Evolutionary conservation across 2,329 filamentous ascomycete genomes (phyloP), one percentile per base, ranked within the genome.

Genomic region (Pseudogymnoascus sp.): DNA sequence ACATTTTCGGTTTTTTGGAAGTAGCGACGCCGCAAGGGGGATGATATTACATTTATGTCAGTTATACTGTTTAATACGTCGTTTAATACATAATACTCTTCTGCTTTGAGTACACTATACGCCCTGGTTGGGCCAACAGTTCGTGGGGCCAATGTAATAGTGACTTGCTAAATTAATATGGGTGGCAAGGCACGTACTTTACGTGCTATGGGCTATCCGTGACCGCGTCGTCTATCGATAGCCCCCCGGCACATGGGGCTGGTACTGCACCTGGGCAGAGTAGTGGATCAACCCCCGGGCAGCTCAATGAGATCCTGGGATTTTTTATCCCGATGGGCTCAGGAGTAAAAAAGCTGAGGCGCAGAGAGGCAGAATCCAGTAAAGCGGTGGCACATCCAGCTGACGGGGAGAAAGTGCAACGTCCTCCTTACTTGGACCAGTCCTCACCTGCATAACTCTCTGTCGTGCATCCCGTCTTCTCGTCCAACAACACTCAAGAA

Each of bases 311-410:
- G 46, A 56, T 56, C 46, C 46, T 56, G 26, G 26, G 46, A 6
- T 56, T 53, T 56, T 56, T 56, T 56, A 53, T 56, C 46, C 41
- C 41, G 5, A 43, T 43, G 41, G 41, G 41, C 41, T 56, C 46
- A 56, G 46, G 46, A 53, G 46, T 53, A 53, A 53, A 53, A 53
- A 53, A 56, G 46, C 26, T 56, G 8, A 56, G 46, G 46, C 46
- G 4, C 46, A 33, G 46, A 19, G n/a, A 50, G 4, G n/a, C 5
- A 56, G 26, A 56, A 31, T 19, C 46, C 46, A 56, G 46, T 19
- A n/a, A 56, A 10, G 46, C 26, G 46, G 26, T 56, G 46, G 46
- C 26, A 31, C 26, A 56, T 56, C 46, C 12, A 56, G 46, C 46
- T 56, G 46, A 56, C 26, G 26, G 46, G 26, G 46, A 53, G n/a